These are phyloP conservation scores for Diaporthe australafricana DNA, from an alignment of 2,329 filamentous ascomycete species.

Conservation along the genomic window DNA sequence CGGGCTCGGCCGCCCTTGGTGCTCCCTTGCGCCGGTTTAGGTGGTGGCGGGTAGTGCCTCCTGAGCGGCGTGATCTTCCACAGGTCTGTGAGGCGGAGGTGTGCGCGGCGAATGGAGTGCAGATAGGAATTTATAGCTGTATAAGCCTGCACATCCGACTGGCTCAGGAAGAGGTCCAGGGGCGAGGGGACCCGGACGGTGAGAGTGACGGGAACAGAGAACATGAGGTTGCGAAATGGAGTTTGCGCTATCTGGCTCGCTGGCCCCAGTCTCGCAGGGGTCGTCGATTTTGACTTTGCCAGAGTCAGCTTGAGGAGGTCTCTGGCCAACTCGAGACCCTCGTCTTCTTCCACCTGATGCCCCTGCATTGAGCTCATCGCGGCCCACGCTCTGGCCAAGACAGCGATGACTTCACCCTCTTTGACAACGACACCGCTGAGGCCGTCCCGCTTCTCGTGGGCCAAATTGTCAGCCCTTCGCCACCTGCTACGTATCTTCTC, in stretches of 20 bases:
- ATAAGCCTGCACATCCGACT: constrained; percentile 82
- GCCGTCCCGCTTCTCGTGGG: constrained; percentile 67
- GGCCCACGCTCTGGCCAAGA: constrained; percentile 83
- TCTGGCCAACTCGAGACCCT: constrained; percentile 84
- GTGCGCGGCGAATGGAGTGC: constrained; percentile 84
- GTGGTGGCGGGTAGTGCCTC: constrained; percentile 80
- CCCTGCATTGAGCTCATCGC: constrained; percentile 81
- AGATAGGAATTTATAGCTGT: constrained; percentile 90
- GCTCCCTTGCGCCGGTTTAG: constrained; percentile 72
- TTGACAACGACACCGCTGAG: constrained; percentile 78
- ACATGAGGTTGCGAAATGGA: constrained; percentile 83
- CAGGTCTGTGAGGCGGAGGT: constrained; percentile 84
- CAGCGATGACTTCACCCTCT: constrained; percentile 85
- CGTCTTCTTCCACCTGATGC: constrained; percentile 80
- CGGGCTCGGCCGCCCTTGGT: constrained; percentile 69
- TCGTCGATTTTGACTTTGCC: constrained; percentile 58
- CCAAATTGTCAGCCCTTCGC: constrained; percentile 70
- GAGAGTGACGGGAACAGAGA: constrained; percentile 80
- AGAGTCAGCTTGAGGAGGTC: constrained; percentile 78
- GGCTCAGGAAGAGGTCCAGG: constrained; percentile 86
- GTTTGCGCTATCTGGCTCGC: constrained; percentile 57
- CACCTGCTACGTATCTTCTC: constrained; percentile 80
- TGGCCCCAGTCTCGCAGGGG: constrained; percentile 51
- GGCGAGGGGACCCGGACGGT: constrained; percentile 81
- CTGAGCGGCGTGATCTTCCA: constrained; percentile 88